A percentile compares a stretch with the other conserved stretches of the same genome.
These are phyloP conservation scores for Scleroderma bovista DNA, from an alignment of 768 basidiomycete genomes.

Conservation along the genomic window DNA sequence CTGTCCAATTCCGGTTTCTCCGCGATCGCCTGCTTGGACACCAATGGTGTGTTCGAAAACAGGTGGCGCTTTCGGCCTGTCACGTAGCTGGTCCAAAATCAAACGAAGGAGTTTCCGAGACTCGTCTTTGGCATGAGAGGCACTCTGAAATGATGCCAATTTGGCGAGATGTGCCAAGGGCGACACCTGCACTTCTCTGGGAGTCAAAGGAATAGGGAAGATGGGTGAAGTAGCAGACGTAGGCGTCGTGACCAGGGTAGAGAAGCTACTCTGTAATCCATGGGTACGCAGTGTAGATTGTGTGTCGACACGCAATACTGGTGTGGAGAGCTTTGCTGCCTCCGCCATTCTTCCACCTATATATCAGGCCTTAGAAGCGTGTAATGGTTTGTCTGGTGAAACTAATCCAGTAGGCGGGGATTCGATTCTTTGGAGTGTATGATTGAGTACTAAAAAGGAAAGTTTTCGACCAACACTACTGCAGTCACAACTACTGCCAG, in stretches of 20 bases:
- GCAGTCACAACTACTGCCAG: not conserved
- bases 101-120: conserved; percentile 65
- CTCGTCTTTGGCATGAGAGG: conserved; percentile 47
- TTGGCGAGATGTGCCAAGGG: conserved; percentile 14
- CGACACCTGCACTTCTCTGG: conserved; percentile 20
- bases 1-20: conserved; percentile 34
- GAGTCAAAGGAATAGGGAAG: conserved; percentile 25
- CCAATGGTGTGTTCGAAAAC: conserved; percentile 40
- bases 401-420: too few relatives aligned
- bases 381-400: too few relatives aligned
- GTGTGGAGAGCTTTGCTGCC: conserved; percentile 1
- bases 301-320: conserved; percentile 10
- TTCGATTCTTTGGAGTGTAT: too few relatives aligned
- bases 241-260: conserved; percentile 6
- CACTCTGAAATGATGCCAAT: conserved; percentile 21
- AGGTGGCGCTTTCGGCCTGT: conserved; percentile 48
- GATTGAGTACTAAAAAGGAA: too few relatives aligned
- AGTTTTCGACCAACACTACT: too few relatives aligned
- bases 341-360: not conserved
- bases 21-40: conserved; percentile 17
- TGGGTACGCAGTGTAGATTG: not conserved
- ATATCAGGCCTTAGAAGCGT: not conserved
- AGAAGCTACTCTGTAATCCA: not conserved
- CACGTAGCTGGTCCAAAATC: conserved; percentile 57
- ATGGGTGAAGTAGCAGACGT: conserved; percentile 18